phyloP scores from a whole-genome alignment of 1,284 basidiomycete species.

The Coniferiporia weirii region DNA sequence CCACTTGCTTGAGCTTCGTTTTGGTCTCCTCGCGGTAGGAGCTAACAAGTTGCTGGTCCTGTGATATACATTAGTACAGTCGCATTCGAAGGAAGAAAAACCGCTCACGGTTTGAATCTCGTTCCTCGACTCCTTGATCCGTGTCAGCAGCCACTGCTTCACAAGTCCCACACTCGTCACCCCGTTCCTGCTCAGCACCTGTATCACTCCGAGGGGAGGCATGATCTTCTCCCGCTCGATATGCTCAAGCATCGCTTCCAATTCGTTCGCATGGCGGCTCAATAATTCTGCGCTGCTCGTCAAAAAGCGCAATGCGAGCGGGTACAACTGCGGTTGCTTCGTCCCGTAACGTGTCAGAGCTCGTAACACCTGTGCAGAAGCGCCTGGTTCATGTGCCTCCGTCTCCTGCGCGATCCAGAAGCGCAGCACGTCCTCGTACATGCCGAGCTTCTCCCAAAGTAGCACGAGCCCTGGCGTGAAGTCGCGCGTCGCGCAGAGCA shows the following conservation, averaged over 20 bases:
- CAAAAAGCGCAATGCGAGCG: slow-evolving; percentile 85
- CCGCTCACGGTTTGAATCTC: slow-evolving; percentile 72
- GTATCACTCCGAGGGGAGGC: slow-evolving; percentile 84
- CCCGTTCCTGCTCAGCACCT: slow-evolving; percentile 80
- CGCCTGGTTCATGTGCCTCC: slow-evolving; percentile 32
- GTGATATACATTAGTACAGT: slow-evolving; percentile 15
- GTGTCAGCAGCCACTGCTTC: slow-evolving; percentile 80
- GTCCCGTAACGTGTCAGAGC: slow-evolving; percentile 74
- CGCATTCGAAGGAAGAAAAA: slow-evolving; percentile 6
- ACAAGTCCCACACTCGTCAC: slow-evolving; percentile 88
- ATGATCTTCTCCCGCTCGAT: slow-evolving; percentile 81
- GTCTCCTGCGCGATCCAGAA: slow-evolving; percentile 82
- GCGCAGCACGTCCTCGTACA: slow-evolving; percentile 93
- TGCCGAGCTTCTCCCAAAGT: slow-evolving; percentile 89
- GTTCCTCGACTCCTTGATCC: slow-evolving; percentile 68
- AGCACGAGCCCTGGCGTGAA: slow-evolving; percentile 85
- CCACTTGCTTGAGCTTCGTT: slow-evolving; percentile 78
- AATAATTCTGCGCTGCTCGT: slow-evolving; percentile 74
- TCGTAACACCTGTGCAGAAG: slow-evolving; percentile 66
- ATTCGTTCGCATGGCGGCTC: slow-evolving; percentile 62
- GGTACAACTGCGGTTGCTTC: slow-evolving; percentile 73
- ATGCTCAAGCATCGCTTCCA: slow-evolving; percentile 65
- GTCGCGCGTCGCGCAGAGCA: slow-evolving; percentile 80
- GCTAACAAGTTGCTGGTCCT: slow-evolving; percentile 81
- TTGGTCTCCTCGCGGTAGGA: slow-evolving; percentile 86